Evolutionary conservation across 441 rosid genomes (phyloP), one percentile per base, ranked within the genome.

Genomic region (Corymbia citriodora): DNA sequence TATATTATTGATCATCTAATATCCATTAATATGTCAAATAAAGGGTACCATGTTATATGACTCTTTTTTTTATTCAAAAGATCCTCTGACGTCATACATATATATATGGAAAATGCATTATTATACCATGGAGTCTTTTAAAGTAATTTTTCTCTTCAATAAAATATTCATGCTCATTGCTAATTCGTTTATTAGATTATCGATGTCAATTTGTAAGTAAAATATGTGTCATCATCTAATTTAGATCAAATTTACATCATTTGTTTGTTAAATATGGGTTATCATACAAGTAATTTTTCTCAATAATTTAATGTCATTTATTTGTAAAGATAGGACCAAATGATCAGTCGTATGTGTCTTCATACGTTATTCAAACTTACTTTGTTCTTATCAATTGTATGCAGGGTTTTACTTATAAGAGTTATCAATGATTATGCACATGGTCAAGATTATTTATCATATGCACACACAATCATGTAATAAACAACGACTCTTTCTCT

Each of bases 41-140:
- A 74, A 74, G 29, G 52, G 16, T 40, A 40, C 1, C 29, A 1
- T 40, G 6, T 40, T 21, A 74, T 40, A 40, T 74, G 52, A 23
- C 0, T 11, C 3, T 0, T 2, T 16, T 68, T 23, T 74, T 40
- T 40, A 40, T 40, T 40, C 45, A 40, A 40, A 40, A 21, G 29
- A 74, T 40, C 50, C 85, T 40, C 85, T 14, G 1, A 7, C 16
- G 7, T 40, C 9, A 3, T 74, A 74, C 9, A 3, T 74, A 74
- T 21, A 40, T 21, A 10, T 19, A 40, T 74, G 29, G 83, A 74
- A 74, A 21, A 11, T 74, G 29, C 83, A 74, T 45, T 40, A 74
- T 21, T 13, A 19, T 72, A 2, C 48, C 27, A 10, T 36, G 27
- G 27, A 72, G 27, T 11, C 50, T 74, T 74, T 74, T 1, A 1